Conservation (phyloP, 805 yeast genomes). For the Candida glaebosa region DNA sequence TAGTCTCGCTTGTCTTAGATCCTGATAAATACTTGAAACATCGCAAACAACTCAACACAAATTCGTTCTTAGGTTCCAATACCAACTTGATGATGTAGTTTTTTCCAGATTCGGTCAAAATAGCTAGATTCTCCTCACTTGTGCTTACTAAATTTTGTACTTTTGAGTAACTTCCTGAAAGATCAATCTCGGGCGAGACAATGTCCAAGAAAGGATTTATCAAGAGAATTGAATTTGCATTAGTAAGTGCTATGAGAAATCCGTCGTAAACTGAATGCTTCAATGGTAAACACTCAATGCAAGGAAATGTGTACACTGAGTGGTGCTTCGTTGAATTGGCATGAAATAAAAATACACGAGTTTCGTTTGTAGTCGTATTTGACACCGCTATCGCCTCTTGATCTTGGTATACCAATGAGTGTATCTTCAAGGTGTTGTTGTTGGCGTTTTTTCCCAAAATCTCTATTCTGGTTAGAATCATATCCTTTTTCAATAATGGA, state of each 20-base stretch:
- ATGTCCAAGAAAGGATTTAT: constrained; percentile 58
- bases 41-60: constrained; percentile 45
- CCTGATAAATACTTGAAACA: constrained; percentile 54
- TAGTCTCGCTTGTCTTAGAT: constrained; percentile 51
- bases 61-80: constrained; percentile 42
- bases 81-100: constrained; percentile 29
- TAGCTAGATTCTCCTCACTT: constrained; percentile 24
- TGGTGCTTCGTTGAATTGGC: constrained; percentile 28
- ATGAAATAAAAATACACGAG: constrained; percentile 50
- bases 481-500: constrained; percentile 53
- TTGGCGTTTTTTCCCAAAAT: constrained; percentile 22
- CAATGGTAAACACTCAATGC: constrained; percentile 39
- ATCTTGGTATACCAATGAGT: constrained; percentile 42
- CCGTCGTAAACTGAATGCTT: constrained; percentile 37
- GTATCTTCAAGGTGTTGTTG: constrained; percentile 25
- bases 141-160: constrained; percentile 25
- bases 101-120: constrained; percentile 18
- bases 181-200: constrained; percentile 26
- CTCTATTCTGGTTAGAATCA: constrained; percentile 63
- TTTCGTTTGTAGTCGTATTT: constrained; percentile 37
- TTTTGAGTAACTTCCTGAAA: constrained; percentile 15
- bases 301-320: constrained; percentile 24
- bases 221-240: constrained; percentile 33
- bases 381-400: constrained; percentile 62
- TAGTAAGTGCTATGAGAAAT: constrained; percentile 40